phyloP scores from a whole-genome alignment of 169 alveolate genomes.

The Toxoplasma gondii region DNA sequence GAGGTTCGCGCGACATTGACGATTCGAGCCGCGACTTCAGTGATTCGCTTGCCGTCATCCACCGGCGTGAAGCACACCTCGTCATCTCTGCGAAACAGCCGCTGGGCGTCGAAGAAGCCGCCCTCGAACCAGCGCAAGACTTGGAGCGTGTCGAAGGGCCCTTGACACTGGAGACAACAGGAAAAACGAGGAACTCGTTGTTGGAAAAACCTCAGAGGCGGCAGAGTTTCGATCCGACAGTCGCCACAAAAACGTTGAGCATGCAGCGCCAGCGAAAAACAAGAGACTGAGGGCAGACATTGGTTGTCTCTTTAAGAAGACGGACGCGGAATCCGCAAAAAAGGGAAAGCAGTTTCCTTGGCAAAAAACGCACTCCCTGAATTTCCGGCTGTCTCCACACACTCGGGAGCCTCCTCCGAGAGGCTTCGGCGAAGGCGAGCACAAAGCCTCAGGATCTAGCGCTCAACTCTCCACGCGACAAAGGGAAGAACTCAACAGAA shows the following conservation, averaged over 20 bases:
- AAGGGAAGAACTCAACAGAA: no score
- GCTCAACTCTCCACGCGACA: no score
- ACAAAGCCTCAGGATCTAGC: no score
- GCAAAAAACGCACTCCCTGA: no score
- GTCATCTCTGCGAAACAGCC: constrained; percentile 63
- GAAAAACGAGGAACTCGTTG: no score
- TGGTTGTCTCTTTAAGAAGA: no score
- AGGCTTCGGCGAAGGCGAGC: no score
- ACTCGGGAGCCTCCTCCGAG: no score
- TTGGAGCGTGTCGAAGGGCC: constrained; percentile 58
- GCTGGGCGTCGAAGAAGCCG: constrained; percentile 57
- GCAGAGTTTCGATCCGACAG: not conserved
- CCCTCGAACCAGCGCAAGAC: constrained; percentile 58
- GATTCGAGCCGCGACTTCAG: constrained; percentile 5
- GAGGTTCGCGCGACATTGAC: not conserved
- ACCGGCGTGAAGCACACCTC: constrained; percentile 64
- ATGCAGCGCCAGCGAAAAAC: not conserved
- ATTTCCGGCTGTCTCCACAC: no score
- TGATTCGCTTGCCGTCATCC: constrained; percentile 44
- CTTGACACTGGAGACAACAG: constrained; percentile 53
- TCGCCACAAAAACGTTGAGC: not conserved
- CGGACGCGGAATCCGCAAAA: no score
- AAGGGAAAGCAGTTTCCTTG: no score
- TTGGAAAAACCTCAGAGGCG: not conserved
- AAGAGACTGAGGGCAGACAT: no score